Evolutionary conservation across 2,329 filamentous ascomycete genomes (phyloP), one percentile per base, ranked within the genome.

Genomic region (Apiospora saccharicola): DNA sequence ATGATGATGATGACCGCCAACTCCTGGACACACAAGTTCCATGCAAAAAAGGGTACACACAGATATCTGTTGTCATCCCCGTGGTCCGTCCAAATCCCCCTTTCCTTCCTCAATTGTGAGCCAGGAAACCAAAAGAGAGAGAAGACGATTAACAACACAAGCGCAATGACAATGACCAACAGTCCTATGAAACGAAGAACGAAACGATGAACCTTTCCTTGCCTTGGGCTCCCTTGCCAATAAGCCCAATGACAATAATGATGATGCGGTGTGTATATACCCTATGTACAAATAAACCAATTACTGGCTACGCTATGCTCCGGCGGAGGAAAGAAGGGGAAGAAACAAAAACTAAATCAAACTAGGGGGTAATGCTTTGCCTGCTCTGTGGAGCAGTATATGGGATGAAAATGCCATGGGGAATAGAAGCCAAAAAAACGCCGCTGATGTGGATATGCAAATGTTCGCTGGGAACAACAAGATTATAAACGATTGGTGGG

Each of bases 261-360:
- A 61, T 37, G 53, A 64, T 64, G 57, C 57, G 57, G 22, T 64
- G 57, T 64, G 57, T 64, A 64, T 64, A 64, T 64, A 41, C 57
- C 57, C 57, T 64, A 64, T 68, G 67, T 68, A 68, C 41, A 68
- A 47, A 47, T 44, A 68, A 68, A 47, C 44, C 67, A 44, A 68
- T 46, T 46, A 47, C 30, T 47, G 67, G 67, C 67, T 68, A 47
- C 67, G 67, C 67, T 68, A 68, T 68, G 67, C 67, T 68, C 24
- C 24, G 67, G 67, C 57, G 57, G 34, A 8, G 57, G 22, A 24
- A 24, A 57, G 51, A 34, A 16, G 24, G 13, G 12, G 19, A 64
- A 57, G 49, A 37, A 37, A 22, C 30, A n/a, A 41, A 24, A n/a
- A 34, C 34, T 30, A 37, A 64, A 37, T 41, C 34, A 41, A 41